Base-by-base conservation (phyloP, 2,329 filamentous ascomycete species). In the Arthrobotrys sphaeroides region DNA sequence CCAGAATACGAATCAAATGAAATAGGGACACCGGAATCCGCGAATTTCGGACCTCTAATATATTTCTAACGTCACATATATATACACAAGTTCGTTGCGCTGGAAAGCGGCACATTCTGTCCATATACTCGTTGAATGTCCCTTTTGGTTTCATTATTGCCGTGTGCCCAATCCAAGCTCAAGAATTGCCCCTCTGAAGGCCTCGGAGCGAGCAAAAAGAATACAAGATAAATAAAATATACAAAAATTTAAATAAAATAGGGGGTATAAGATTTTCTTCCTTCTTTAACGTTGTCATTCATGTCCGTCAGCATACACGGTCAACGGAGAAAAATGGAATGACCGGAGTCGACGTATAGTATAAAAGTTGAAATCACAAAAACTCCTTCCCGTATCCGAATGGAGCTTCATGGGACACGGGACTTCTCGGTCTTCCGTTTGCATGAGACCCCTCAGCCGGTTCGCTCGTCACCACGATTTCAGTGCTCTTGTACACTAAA, bases 401-500 rank as follows among this genome's bases (percentile, higher is more conserved):
- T 9, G 26, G 38, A 10, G 40, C 24, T 16, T 51, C 43, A 0
- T 51, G 22, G 22, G 66, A 22, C 18, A 49, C 13, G 12, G 60
- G 13, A 13, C 16, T 42, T 22, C 28, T 51, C 10, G 42, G 47
- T 3, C 45, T 51, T 2, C 43, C 31, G n/a, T 62, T 38, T 28
- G 42, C 55, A 13, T 49, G 36, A 1, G 22, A 5, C 5, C 53
- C 64, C 3, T 57, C 49, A 5, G 47, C 22, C 1, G 64, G 43
- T 20, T 75, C 62, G n/a, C 55, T 61, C 5, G 62, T 75, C 1
- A 75, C 57, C 16, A 28, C n/a, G 31, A 75, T 75, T 22, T 75
- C 72, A 1, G 72, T 75, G 38, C 59, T 75, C 31, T 75, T 75
- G 24, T 75, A 75, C 10, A 75, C 64, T 26, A 75, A 20, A n/a